phyloP scores from a whole-genome alignment of 1,284 basidiomycete genomes.

The Ustilago trichophora region DNA sequence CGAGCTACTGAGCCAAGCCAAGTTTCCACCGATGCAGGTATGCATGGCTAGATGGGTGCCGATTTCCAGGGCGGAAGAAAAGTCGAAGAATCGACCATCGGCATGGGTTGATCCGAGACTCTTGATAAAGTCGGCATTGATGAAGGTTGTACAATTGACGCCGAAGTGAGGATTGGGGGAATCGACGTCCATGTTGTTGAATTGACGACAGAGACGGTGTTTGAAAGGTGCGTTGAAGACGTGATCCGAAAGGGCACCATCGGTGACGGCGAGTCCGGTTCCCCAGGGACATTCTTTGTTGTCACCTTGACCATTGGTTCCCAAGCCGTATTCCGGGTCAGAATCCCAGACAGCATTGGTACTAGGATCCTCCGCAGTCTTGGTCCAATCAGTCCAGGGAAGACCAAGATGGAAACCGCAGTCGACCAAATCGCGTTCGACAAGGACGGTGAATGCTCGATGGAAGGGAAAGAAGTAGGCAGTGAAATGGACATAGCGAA shows the following conservation, averaged over 20 bases:
- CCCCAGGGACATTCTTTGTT: slow-evolving; percentile 16
- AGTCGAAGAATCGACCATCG: slow-evolving; percentile 34
- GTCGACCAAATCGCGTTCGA: slow-evolving; percentile 25
- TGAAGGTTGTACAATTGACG: slow-evolving; percentile 27
- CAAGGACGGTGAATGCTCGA: slow-evolving; percentile 15
- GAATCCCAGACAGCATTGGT: slow-evolving; percentile 12
- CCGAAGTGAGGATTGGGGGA: slow-evolving; percentile 21
- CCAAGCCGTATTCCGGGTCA: slow-evolving; percentile 14
- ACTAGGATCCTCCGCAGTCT: slow-evolving; percentile 10
- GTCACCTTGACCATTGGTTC: slow-evolving; percentile 18
- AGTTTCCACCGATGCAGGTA: slow-evolving; percentile 22
- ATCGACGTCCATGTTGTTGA: slow-evolving; percentile 28
- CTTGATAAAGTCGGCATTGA: slow-evolving; percentile 13
- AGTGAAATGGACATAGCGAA: slow-evolving; percentile 39
- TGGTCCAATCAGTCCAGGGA: slow-evolving; percentile 40
- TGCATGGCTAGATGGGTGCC: slow-evolving; percentile 29
- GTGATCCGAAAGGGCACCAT: slow-evolving; percentile 24
- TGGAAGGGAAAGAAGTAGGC: slow-evolving; percentile 36
- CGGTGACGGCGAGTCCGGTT: slow-evolving; percentile 10
- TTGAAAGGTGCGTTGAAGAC: slow-evolving; percentile 32
- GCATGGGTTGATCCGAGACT: slow-evolving; percentile 14
- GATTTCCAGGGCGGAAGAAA: slow-evolving; percentile 28
- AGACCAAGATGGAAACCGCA: slow-evolving; percentile 24
- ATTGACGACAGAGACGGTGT: slow-evolving; percentile 33
- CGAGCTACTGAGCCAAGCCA: slow-evolving; percentile 26